Conservation (phyloP, 441 rosid genomes). For the Euphorbia neoarborescens region DNA sequence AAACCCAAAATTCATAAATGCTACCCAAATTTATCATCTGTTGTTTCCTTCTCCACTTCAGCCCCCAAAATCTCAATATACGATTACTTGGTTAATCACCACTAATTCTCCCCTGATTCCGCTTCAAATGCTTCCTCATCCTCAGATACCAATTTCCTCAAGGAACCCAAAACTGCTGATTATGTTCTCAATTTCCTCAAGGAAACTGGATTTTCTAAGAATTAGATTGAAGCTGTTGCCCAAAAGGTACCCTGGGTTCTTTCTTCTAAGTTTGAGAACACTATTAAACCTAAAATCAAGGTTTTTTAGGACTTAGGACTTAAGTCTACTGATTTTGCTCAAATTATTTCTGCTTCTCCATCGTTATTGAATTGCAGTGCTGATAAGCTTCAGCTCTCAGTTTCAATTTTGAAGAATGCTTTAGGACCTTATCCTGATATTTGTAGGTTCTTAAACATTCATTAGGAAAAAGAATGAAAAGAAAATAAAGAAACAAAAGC, state of each 20-base stretch:
- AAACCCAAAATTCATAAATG: neutral
- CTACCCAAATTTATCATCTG: constrained; percentile 75
- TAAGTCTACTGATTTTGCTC: too few species aligned
- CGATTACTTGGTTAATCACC: constrained; percentile 29
- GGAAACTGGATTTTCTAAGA: constrained; percentile 26
- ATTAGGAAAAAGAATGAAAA: neutral
- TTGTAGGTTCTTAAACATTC: constrained; percentile 13
- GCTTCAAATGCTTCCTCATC: constrained; percentile 22
- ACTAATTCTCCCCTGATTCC: constrained; percentile 23
- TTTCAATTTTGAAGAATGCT: constrained; percentile 22
- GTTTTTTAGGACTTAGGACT: constrained; percentile 9
- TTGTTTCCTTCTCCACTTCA: constrained; percentile 28
- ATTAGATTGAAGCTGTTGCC: constrained; percentile 24
- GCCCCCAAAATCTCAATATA: constrained; percentile 5
- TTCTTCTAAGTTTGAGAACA: constrained; percentile 19
- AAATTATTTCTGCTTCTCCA: too few species aligned
- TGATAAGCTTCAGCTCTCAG: constrained; percentile 4
- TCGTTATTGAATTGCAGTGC: too few species aligned
- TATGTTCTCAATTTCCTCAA: constrained; percentile 24
- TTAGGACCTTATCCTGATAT: constrained; percentile 22
- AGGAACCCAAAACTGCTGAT: constrained; percentile 20
- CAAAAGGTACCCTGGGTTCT: constrained; percentile 21
- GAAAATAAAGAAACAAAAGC: neutral
- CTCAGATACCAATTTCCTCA: neutral
- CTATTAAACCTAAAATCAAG: constrained; percentile 29